phyloP scores from a whole-genome alignment of 1,139 yeast genomes.

The Debaryomyces coudertii region DNA sequence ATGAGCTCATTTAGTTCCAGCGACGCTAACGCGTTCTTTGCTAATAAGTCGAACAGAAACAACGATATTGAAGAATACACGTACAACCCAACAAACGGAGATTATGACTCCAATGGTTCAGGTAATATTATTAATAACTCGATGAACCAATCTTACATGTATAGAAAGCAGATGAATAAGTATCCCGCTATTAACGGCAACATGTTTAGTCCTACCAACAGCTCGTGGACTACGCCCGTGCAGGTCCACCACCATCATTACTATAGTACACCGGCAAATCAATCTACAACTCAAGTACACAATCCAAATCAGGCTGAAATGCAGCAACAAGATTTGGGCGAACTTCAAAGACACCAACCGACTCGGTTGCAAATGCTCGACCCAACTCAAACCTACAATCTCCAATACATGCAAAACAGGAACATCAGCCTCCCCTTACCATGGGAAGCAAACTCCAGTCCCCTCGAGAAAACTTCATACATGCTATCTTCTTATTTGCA shows the following conservation, averaged over 20 bases:
- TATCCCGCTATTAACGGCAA: not conserved
- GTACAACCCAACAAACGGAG: conserved; percentile 24
- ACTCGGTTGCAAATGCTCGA: not conserved
- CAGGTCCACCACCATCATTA: conserved; percentile 53
- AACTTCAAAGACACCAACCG: not conserved
- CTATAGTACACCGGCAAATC: conserved; percentile 23
- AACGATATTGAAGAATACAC: conserved; percentile 25
- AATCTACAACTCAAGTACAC: not conserved
- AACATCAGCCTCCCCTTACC: conserved; percentile 47
- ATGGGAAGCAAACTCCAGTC: conserved; percentile 44
- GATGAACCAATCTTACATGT: conserved; percentile 22
- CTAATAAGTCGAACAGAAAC: conserved; percentile 10
- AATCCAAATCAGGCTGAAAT: not conserved
- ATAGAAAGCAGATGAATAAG: conserved; percentile 15
- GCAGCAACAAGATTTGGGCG: not conserved
- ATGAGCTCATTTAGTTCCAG: conserved; percentile 26
- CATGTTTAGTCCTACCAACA: conserved; percentile 8
- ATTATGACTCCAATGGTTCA: conserved; percentile 20
- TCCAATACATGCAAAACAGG: not conserved
- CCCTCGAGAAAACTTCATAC: conserved; percentile 50
- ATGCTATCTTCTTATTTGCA: conserved; percentile 63
- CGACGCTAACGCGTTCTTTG: conserved; percentile 22
- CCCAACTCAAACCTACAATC: not conserved
- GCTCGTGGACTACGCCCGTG: conserved; percentile 20
- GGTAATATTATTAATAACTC: conserved; percentile 10